Conservation (phyloP, 768 basidiomycete genomes). For the Rhodotorula diobovata region DNA sequence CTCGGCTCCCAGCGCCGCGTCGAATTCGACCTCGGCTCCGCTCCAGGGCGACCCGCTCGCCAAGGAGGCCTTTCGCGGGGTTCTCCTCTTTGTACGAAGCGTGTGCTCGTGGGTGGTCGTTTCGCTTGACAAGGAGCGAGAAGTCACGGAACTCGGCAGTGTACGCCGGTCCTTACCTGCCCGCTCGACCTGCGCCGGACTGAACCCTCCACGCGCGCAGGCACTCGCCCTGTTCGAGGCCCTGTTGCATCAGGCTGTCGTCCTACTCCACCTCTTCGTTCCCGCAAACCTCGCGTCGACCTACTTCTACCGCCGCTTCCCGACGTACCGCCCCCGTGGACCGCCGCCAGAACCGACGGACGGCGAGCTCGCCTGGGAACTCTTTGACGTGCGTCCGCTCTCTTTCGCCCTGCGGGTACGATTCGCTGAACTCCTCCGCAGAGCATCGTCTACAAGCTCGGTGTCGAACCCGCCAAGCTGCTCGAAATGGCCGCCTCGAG, state of each 20-base stretch:
- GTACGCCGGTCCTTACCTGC: background rate
- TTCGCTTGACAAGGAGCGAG: background rate
- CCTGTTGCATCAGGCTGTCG: background rate
- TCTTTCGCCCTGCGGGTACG: background rate
- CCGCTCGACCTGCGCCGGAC: background rate
- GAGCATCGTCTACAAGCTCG: background rate
- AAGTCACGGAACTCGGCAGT: too few relatives aligned
- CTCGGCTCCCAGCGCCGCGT: background rate
- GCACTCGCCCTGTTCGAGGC: background rate
- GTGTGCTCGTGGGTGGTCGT: background rate
- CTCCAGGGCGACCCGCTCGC: background rate
- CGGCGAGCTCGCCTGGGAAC: background rate
- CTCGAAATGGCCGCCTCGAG: accelerated
- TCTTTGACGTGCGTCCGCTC: background rate
- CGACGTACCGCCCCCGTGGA: background rate
- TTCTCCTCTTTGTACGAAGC: background rate
- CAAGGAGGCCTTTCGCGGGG: background rate
- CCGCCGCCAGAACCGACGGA: background rate
- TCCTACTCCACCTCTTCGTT: background rate
- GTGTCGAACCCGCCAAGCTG: background rate
- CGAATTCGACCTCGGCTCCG: accelerated
- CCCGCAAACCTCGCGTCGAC: background rate
- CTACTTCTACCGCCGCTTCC: background rate
- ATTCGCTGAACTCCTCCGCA: background rate
- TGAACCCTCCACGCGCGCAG: background rate